phyloP scores from a whole-genome alignment of 1,284 basidiomycete genomes.

The Irpex lacteus region DNA sequence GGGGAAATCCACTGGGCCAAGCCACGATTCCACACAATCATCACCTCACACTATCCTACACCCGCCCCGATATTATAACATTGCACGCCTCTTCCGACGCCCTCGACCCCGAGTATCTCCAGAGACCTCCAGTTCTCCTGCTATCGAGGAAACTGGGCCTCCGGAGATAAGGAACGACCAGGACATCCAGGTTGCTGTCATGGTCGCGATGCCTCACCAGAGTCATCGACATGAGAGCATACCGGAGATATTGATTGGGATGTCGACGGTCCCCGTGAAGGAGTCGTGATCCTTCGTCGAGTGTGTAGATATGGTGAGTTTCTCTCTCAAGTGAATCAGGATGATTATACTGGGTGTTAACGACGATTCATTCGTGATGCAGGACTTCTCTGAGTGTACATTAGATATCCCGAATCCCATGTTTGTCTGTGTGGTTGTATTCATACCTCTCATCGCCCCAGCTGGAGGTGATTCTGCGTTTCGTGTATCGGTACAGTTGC shows the following conservation, averaged over 20 bases:
- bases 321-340: background rate
- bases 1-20: background rate
- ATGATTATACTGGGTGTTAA: background rate
- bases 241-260: constrained; percentile 46
- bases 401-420: background rate
- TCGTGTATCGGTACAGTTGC: background rate
- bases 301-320: background rate
- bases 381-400: background rate
- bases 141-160: constrained; percentile 8
- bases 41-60: background rate
- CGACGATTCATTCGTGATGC: background rate
- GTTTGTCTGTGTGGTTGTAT: background rate
- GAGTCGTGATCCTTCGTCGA: constrained; percentile 8
- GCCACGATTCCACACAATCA: background rate
- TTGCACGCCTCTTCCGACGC: constrained; percentile 1
- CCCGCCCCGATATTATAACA: constrained; percentile 1
- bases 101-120: constrained; percentile 18
- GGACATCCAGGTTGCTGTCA: constrained; percentile 49
- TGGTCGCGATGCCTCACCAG: constrained; percentile 61
- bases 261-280: constrained; percentile 33
- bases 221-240: constrained; percentile 32
- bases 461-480: background rate
- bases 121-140: constrained; percentile 3
- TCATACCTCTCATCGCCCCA: background rate
- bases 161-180: constrained; percentile 15